phyloP scores from a whole-genome alignment of 352 stramenopile species.

The Thraustochytrium striatum region DNA sequence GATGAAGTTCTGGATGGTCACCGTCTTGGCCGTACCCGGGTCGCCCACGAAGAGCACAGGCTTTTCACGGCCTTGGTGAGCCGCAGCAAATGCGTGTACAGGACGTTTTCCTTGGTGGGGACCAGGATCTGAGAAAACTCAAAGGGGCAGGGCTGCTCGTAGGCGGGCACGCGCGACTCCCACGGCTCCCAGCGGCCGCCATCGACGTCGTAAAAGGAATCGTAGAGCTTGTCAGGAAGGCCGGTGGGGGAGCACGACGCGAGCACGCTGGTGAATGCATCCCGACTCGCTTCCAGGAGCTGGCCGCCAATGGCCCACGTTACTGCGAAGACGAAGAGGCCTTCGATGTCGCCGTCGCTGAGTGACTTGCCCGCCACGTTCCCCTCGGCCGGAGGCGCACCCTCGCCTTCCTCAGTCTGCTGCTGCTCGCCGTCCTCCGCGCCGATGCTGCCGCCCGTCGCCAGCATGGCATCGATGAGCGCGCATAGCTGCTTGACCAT shows the following conservation, averaged over 20 bases:
- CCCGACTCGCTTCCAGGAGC: conserved; percentile 69
- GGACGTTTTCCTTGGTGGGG: conserved; percentile 84
- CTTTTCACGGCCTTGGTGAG: conserved; percentile 73
- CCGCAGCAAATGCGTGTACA: conserved; percentile 86
- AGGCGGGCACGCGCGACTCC: conserved; percentile 74
- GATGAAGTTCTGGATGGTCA: conserved; percentile 89
- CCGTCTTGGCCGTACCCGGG: conserved; percentile 87
- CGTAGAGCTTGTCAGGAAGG: conserved; percentile 75
- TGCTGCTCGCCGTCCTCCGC: conserved; percentile 33
- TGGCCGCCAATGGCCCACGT: conserved; percentile 84
- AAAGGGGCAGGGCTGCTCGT: conserved; percentile 83
- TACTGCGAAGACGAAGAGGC: conserved; percentile 84
- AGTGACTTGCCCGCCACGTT: conserved; percentile 39
- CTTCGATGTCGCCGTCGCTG: conserved; percentile 64
- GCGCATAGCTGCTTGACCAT: conserved; percentile 91
- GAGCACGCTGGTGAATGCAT: conserved; percentile 82
- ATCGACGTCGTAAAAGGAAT: conserved; percentile 80
- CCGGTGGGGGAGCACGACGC: conserved; percentile 71
- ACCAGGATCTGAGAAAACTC: conserved; percentile 90
- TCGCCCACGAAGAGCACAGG: conserved; percentile 88
- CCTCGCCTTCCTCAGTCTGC: not conserved
- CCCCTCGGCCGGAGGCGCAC: conserved; percentile 53
- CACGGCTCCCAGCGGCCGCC: conserved; percentile 83
- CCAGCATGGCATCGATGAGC: conserved; percentile 78
- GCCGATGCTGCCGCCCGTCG: conserved; percentile 56